Conservation (phyloP, 2,329 filamentous ascomycete genomes). For the Eutypella sp. region DNA sequence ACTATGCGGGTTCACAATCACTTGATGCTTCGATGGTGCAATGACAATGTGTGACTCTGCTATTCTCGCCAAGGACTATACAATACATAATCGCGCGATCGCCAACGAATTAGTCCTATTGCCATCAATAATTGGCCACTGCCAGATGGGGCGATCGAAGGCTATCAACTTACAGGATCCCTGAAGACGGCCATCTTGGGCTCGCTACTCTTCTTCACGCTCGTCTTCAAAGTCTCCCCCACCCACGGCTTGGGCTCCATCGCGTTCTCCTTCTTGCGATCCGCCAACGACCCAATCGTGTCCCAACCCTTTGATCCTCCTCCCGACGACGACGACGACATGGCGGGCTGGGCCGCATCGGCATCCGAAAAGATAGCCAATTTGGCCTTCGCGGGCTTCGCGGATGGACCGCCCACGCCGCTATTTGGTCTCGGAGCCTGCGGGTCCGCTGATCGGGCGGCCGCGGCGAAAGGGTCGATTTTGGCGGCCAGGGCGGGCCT, state of each 20-base stretch:
- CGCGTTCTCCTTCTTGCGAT: conserved; percentile 91
- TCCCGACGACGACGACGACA: conserved; percentile 48
- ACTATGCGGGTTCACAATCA: conserved; percentile 75
- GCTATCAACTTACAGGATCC: conserved; percentile 74
- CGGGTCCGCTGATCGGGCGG: conserved; percentile 52
- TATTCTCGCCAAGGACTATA: conserved; percentile 57
- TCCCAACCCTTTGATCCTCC: conserved; percentile 75
- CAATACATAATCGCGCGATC: conserved; percentile 34
- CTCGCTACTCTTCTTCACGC: conserved; percentile 70
- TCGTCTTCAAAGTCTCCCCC: conserved; percentile 83
- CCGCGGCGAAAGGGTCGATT: conserved; percentile 70
- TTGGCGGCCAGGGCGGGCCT: conserved; percentile 82
- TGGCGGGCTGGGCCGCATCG: conserved; percentile 53
- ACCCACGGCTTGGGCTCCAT: conserved; percentile 85
- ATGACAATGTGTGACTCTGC: conserved; percentile 59
- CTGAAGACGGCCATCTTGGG: conserved; percentile 91
- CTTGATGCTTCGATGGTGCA: conserved; percentile 68
- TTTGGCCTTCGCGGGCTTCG: conserved; percentile 71
- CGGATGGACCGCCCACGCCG: conserved; percentile 42
- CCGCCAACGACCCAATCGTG: conserved; percentile 77
- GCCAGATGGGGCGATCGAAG: conserved; percentile 29
- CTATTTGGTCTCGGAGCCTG: conserved; percentile 56
- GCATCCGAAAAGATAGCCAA: conserved; percentile 87
- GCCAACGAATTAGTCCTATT: conserved; percentile 87
- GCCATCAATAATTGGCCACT: conserved; percentile 73